These are phyloP conservation scores for Allium sativum DNA, from an alignment of 106 monocot genomes.

Conservation along the genomic window DNA sequence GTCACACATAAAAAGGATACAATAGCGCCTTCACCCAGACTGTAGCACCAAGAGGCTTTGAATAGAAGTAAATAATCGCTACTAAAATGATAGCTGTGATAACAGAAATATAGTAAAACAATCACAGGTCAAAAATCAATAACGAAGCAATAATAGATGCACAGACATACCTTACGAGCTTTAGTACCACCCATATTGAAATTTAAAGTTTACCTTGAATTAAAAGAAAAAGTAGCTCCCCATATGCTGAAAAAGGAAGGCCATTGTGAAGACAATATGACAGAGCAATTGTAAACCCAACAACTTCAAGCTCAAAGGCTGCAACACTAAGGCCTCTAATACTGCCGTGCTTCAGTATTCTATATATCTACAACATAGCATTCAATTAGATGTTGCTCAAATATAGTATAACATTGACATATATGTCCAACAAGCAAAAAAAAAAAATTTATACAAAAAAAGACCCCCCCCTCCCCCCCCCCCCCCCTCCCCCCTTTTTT, in stretches of 20 bases:
- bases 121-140: neutral
- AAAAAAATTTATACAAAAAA: too few relatives aligned
- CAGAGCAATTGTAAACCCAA: conserved; percentile 90
- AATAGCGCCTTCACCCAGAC: conserved; percentile 52
- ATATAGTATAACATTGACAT: too few relatives aligned
- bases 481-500: too few relatives aligned
- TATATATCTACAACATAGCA: conserved; percentile 48
- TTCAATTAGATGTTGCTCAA: too few relatives aligned
- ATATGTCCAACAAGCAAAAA: too few relatives aligned
- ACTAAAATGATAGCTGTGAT: conserved; percentile 80
- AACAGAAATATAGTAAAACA: conserved; percentile 2
- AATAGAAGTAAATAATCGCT: conserved; percentile 76
- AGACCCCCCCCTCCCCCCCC: too few relatives aligned
- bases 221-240: conserved; percentile 76
- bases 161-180: too few relatives aligned
- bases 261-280: conserved; percentile 92
- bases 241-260: conserved; percentile 92
- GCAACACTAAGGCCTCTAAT: conserved; percentile 76
- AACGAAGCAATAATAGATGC: neutral
- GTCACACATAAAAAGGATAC: conserved; percentile 50
- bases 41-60: conserved; percentile 50
- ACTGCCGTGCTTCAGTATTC: conserved; percentile 70
- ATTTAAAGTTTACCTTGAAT: conserved; percentile 55
- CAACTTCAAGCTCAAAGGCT: conserved; percentile 88
- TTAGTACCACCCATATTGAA: neutral